Evolutionary conservation across 208 protist genomes (phyloP).

Genomic region (Trypanosomatidae sp.): DNA sequence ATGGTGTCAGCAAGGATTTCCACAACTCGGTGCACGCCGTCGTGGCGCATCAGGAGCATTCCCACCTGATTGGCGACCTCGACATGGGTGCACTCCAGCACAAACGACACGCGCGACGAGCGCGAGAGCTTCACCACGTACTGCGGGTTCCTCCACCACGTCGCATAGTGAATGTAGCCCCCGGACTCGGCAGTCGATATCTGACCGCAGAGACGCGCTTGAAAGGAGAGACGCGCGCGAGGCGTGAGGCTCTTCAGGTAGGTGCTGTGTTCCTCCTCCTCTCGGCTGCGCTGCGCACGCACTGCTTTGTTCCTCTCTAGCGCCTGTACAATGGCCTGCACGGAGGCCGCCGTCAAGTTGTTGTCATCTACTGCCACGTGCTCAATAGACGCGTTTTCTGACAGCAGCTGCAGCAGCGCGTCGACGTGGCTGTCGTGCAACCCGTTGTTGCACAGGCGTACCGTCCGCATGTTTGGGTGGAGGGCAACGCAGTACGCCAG

Average conservation of each 20-base stretch:
- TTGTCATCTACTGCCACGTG: slow-evolving; percentile 50
- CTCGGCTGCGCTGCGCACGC: slow-evolving; percentile 11
- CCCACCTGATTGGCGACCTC: slow-evolving; percentile 46
- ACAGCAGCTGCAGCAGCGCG: slow-evolving; percentile 67
- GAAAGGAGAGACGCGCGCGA: slow-evolving; percentile 17
- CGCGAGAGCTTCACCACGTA: slow-evolving; percentile 62
- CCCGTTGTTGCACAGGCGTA: slow-evolving; percentile 58
- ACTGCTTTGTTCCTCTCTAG: slow-evolving; percentile 14
- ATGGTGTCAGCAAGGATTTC: slow-evolving; percentile 38
- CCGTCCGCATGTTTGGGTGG: slow-evolving; percentile 62
- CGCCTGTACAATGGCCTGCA: slow-evolving; percentile 11
- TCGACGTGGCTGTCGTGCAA: slow-evolving; percentile 64
- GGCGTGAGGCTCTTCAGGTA: slow-evolving; percentile 15
- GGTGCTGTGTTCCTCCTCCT: slow-evolving; percentile 20
- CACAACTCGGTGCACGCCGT: slow-evolving; percentile 61
- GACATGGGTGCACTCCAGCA: slow-evolving; percentile 30
- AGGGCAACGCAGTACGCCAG: slow-evolving; percentile 79
- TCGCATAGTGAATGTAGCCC: slow-evolving; percentile 75
- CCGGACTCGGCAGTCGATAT: slow-evolving; percentile 53
- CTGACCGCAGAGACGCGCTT: slow-evolving; percentile 34
- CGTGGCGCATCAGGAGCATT: slow-evolving; percentile 67
- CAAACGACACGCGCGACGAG: slow-evolving; percentile 41
- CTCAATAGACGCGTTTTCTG: slow-evolving; percentile 52
- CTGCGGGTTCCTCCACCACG: slow-evolving; percentile 89
- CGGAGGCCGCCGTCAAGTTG: slow-evolving; percentile 40